Percentiles rank a stretch among this genome's conserved stretches.
Conservation (phyloP, 176 grass and related monocot species). For the Oryza coarctata region DNA sequence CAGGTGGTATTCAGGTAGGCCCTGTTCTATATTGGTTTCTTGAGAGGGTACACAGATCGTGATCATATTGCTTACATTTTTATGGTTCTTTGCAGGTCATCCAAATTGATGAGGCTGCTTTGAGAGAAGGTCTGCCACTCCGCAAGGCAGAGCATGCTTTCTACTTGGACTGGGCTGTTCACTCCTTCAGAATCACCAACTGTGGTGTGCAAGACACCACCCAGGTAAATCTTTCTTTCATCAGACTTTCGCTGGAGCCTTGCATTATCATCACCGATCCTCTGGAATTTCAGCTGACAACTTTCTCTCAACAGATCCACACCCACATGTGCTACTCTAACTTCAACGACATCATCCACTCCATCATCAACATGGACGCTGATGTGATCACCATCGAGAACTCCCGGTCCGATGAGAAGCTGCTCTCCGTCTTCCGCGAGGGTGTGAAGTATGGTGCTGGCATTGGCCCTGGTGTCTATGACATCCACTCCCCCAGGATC, state of each 20-base stretch:
- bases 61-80: not conserved
- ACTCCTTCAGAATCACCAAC: conserved; percentile 97
- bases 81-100: conserved; percentile 57
- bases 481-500: conserved; percentile 95
- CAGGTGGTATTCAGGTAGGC: conserved; percentile 80
- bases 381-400: conserved; percentile 99
- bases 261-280: not conserved
- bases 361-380: conserved; percentile 90
- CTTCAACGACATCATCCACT: conserved; percentile 97
- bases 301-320: conserved; percentile 64
- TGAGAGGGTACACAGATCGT: not conserved
- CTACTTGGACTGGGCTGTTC: conserved; percentile 93
- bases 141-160: conserved; percentile 90
- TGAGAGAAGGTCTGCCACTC: conserved; percentile 91
- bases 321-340: conserved; percentile 99
- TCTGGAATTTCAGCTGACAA: not conserved
- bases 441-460: conserved; percentile 77
- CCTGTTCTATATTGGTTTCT: not conserved
- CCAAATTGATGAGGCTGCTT: conserved; percentile 93
- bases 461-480: conserved; percentile 85
- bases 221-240: conserved; percentile 54
- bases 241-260: not conserved
- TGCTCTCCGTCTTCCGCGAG: conserved; percentile 84
- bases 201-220: conserved; percentile 82
- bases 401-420: conserved; percentile 84